Evolutionary conservation across 768 basidiomycete genomes (phyloP).

Genomic region (Mycena floridula): DNA sequence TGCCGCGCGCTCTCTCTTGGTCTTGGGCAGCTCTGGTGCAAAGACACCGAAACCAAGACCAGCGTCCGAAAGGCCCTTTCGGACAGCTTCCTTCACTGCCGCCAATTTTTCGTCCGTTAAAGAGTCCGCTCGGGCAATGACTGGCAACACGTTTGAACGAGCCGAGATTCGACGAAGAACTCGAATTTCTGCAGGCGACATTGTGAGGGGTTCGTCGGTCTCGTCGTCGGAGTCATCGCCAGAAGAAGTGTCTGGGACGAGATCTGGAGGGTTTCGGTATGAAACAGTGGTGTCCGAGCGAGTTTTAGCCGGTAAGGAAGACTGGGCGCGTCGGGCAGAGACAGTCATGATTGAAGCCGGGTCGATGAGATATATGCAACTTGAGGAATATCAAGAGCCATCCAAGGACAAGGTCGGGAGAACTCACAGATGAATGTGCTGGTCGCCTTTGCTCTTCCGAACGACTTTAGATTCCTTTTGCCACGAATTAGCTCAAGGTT

Average conservation of each 20-base stretch:
- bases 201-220: constrained; percentile 43
- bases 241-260: constrained; percentile 48
- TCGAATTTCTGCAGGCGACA: constrained; percentile 74
- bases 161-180: constrained; percentile 71
- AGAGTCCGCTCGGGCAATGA: constrained; percentile 76
- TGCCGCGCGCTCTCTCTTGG: constrained; percentile 11
- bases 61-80: constrained; percentile 56
- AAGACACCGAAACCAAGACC: constrained; percentile 78
- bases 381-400: constrained; percentile 20
- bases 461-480: constrained; percentile 77
- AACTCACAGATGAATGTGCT: constrained; percentile 82
- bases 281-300: constrained; percentile 67
- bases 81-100: constrained; percentile 69
- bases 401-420: not conserved
- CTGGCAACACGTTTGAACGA: constrained; percentile 76
- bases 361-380: constrained; percentile 84
- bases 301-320: constrained; percentile 44
- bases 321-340: constrained; percentile 42
- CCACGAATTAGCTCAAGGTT: not conserved
- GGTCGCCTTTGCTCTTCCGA: constrained; percentile 81
- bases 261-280: constrained; percentile 43
- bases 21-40: constrained; percentile 30
- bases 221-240: constrained; percentile 46
- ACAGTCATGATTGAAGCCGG: constrained; percentile 62
- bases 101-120: constrained; percentile 73